Evolutionary conservation across 2,329 filamentous ascomycete species (phyloP), one percentile per base, ranked within the genome.

Genomic region (Stenocarpella maydis): DNA sequence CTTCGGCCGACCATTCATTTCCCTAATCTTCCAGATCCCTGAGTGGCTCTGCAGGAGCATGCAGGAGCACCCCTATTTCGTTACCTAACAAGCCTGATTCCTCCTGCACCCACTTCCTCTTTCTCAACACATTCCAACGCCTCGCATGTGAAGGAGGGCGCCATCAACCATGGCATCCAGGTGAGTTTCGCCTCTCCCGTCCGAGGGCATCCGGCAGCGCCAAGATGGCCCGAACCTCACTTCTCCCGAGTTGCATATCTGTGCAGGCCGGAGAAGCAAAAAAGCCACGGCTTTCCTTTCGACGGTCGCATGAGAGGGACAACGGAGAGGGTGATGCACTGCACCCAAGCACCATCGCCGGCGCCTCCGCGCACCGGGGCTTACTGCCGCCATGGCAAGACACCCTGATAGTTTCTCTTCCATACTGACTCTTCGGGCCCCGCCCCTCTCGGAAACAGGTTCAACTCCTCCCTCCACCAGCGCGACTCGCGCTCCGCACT

Each of bases 401-500:
- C 34, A 21, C 7, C n/a, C 43, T 28, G 19, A 31, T 26, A 34
- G 43, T 10, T n/a, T 12, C 31, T 24, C 52, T 28, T 39, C 21
- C 26, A 63, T 60, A 37, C 41, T 31, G 34, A 24, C 49, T 6
- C 43, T 52, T n/a, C 34, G 34, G 34, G 7, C 52, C 12, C 26
- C 43, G 28, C 34, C 47, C 39, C 41, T 37, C 52, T 45, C 34
- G 26, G 24, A 50, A 50, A 39, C 50, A 66, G 65, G 70, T 67
- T 66, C 43, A 70, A 67, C 75, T 91, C 90, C 58, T 86, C 86
- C 73, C 87, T 93, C 72, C 91, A 93, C 79, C 91, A 94, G 83
- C 87, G 91, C 83, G 85, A 93, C 83, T 86, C 89, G 76, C 85
- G 91, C 77, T 91, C 88, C 77, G 90, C 90, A 73, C 88, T 94